Base-by-base conservation (phyloP, 169 alveolate species). In the Fabrea salina region DNA sequence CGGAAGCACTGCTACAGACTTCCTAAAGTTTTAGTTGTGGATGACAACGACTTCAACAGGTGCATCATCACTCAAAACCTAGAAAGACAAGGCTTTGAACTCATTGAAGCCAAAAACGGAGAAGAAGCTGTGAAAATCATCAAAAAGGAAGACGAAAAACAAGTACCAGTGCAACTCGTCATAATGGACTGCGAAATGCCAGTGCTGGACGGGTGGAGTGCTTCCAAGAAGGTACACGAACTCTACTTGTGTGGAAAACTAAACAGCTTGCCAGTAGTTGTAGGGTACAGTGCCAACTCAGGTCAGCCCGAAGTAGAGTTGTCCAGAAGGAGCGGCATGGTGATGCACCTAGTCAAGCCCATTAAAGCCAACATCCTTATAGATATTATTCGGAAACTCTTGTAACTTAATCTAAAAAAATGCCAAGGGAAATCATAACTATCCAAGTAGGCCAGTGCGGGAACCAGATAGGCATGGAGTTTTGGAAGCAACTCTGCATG, bases 381-480 rank as follows among this genome's bases (percentile, higher is more conserved):
- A n/a, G n/a, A n/a, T n/a, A n/a, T n/a, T n/a, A n/a, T n/a, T n/a
- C n/a, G n/a, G n/a, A n/a, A n/a, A n/a, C n/a, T n/a, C n/a, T n/a
- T n/a, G n/a, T n/a, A n/a, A n/a, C n/a, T n/a, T n/a, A n/a, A n/a
- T n/a, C n/a, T n/a, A n/a, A n/a, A 76, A 83, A 88, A 80, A 98
- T 98, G 99, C 99, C 99, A n/a, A 92, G 99, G 72, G 99, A 98
- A 92, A 96, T 98, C 43, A 97, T 98, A 74, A 97, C 99, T 30
- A 87, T 97, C 39, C 98, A 99, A 88, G 99, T 98, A 37, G 99
- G 99, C 58, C 99, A 99, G 86, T 98, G 99, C 84, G 99, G 99
- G 76, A 98, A 98, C 85, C 98, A 99, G 87, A 96, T 99, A 33
- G 99, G 99, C 5, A 95, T 95, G 86, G 99, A 99, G 77, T 98